phyloP scores from a whole-genome alignment of 2,329 filamentous ascomycete species.

The Curvularia verruculosa region DNA sequence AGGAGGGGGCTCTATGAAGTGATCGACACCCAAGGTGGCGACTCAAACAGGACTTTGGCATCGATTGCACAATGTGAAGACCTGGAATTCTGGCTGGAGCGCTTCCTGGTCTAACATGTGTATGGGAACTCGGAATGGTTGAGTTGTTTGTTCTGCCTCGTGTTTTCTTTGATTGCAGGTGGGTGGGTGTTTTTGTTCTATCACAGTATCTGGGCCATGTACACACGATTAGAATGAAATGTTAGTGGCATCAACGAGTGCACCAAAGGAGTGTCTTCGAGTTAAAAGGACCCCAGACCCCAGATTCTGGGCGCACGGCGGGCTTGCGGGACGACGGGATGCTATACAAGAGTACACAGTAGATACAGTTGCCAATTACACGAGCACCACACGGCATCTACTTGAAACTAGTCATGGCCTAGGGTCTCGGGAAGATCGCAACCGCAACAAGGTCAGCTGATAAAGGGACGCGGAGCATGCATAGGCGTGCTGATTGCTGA shows the following conservation, averaged over 20 bases:
- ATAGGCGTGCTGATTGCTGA: constrained; percentile 8
- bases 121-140: background rate
- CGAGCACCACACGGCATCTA: background rate
- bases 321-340: background rate
- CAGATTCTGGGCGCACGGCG: background rate
- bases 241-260: background rate
- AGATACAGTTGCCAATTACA: background rate
- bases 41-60: background rate
- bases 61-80: background rate
- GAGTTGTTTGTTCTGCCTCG: background rate
- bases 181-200: background rate
- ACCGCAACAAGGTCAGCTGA: constrained; percentile 34
- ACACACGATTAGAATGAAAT: background rate
- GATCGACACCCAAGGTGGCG: background rate
- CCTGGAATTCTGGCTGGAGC: background rate
- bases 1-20: background rate
- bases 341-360: background rate
- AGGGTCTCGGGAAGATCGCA: constrained; percentile 4
- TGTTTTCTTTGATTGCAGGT: background rate
- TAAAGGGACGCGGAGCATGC: constrained; percentile 7
- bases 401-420: constrained; percentile 7
- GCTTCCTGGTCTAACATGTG: background rate
- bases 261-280: background rate
- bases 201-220: background rate
- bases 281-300: too few species aligned